phyloP scores from a whole-genome alignment of 345 rosid species.

The Alliaria petiolata region DNA sequence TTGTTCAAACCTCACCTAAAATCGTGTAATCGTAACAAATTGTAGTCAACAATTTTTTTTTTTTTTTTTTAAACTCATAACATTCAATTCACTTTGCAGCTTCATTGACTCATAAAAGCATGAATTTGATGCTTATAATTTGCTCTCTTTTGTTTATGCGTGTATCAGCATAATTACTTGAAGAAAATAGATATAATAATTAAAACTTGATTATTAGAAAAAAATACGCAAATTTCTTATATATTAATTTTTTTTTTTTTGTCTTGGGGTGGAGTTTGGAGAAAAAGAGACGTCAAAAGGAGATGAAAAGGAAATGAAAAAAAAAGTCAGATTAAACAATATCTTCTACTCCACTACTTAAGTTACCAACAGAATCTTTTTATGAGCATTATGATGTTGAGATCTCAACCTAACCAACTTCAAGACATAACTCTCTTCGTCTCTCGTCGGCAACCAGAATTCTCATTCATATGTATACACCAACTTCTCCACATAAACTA shows the following conservation, averaged over 20 bases:
- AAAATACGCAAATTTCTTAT: not conserved
- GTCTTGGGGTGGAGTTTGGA: conserved; percentile 43
- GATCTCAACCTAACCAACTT: conserved; percentile 29
- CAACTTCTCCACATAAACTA: conserved; percentile 8
- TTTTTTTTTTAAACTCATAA: not conserved
- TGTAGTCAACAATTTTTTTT: not conserved
- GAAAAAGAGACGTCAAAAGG: conserved; percentile 34
- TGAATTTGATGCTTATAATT: no score
- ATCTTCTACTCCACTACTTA: conserved; percentile 35
- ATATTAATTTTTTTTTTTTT: not conserved
- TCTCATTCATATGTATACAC: not conserved
- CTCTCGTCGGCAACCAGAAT: conserved; percentile 1
- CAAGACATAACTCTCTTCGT: not conserved
- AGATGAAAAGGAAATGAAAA: not conserved
- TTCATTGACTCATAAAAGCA: no score
- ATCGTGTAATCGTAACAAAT: not conserved
- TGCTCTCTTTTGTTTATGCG: no score
- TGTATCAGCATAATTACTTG: no score
- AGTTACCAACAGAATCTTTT: conserved; percentile 24
- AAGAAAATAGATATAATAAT: no score
- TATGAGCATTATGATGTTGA: conserved; percentile 27
- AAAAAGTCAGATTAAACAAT: conserved; percentile 14
- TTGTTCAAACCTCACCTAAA: not conserved
- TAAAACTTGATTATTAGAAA: not conserved
- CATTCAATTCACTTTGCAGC: not conserved